These are phyloP conservation scores for Aphanocladium album DNA, from an alignment of 2,329 filamentous ascomycete genomes.

Conservation along the genomic window DNA sequence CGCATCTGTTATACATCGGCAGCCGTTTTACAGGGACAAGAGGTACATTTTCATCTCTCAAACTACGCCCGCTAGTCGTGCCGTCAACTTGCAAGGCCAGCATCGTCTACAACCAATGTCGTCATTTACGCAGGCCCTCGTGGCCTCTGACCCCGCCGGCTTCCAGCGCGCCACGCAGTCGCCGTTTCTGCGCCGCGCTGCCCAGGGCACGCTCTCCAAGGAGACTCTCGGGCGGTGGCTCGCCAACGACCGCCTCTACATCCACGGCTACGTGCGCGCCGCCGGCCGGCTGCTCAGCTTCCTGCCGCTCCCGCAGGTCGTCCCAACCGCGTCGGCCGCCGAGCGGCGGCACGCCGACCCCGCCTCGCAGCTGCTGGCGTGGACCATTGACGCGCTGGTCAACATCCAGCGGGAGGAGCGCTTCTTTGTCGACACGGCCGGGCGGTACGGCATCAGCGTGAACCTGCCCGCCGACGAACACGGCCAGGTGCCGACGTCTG, in stretches of 20 bases:
- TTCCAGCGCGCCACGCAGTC: constrained; percentile 56
- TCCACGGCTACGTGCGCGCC: constrained; percentile 64
- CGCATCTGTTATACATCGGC: no score
- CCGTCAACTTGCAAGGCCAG: no score
- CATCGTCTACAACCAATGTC: neutral
- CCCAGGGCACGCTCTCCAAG: constrained; percentile 55
- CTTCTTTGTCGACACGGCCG: constrained; percentile 62
- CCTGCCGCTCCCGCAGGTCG: constrained; percentile 46
- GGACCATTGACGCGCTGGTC: constrained; percentile 59
- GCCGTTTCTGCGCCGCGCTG: constrained; percentile 61
- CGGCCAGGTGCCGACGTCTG: constrained; percentile 21
- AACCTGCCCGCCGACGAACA: constrained; percentile 25
- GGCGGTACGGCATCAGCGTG: constrained; percentile 53
- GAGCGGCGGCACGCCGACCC: constrained; percentile 21
- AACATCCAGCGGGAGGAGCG: constrained; percentile 63
- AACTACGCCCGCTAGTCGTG: no score
- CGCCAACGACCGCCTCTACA: constrained; percentile 66
- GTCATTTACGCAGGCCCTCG: constrained; percentile 52
- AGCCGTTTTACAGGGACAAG: no score
- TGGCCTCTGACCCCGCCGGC: constrained; percentile 28
- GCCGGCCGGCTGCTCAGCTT: constrained; percentile 60
- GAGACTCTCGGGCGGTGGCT: constrained; percentile 60
- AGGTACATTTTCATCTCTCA: no score
- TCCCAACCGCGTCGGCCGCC: constrained; percentile 18
- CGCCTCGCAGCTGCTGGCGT: constrained; percentile 54